A percentile compares a stretch with the other conserved stretches of the same genome.
phyloP scores from a whole-genome alignment of 2,329 filamentous ascomycete genomes.

The Parafenestella ontariensis region DNA sequence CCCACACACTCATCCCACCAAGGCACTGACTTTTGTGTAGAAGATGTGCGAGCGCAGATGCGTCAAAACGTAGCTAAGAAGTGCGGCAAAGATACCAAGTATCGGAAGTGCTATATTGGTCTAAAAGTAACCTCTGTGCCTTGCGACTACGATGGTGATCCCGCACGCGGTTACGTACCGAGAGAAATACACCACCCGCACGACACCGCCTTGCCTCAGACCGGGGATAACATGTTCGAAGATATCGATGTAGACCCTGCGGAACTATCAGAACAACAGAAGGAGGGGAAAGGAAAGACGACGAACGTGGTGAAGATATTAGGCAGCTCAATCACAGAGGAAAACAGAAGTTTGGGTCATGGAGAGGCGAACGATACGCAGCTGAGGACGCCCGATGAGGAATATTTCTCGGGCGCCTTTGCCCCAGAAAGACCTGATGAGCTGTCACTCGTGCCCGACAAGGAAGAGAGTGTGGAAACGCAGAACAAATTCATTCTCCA shows the following conservation, averaged over 20 bases:
- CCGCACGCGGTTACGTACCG: not conserved
- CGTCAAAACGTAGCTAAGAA: not conserved
- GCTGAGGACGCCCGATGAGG: not conserved
- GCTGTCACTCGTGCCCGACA: too few relatives aligned
- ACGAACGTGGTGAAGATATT: too few relatives aligned
- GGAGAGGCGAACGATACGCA: not conserved
- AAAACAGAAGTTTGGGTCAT: not conserved
- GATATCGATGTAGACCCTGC: conserved; percentile 5
- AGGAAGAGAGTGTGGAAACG: too few relatives aligned
- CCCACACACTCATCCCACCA: not conserved
- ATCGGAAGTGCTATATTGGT: conserved; percentile 19
- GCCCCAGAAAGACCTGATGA: too few relatives aligned
- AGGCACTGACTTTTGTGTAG: not conserved
- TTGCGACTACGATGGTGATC: conserved; percentile 8
- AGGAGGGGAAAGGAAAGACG: not conserved
- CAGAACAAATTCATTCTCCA: too few relatives aligned
- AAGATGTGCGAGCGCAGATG: not conserved
- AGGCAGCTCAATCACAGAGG: not conserved
- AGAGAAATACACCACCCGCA: conserved; percentile 8
- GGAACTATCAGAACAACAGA: not conserved
- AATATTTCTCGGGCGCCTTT: not conserved
- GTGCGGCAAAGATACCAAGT: conserved; percentile 6
- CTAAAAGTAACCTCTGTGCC: conserved; percentile 12
- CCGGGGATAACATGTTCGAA: conserved; percentile 21
- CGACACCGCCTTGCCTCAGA: conserved; percentile 14